phyloP scores from a whole-genome alignment of 2,329 filamentous ascomycete genomes.

The Cladophialophora psammophila region DNA sequence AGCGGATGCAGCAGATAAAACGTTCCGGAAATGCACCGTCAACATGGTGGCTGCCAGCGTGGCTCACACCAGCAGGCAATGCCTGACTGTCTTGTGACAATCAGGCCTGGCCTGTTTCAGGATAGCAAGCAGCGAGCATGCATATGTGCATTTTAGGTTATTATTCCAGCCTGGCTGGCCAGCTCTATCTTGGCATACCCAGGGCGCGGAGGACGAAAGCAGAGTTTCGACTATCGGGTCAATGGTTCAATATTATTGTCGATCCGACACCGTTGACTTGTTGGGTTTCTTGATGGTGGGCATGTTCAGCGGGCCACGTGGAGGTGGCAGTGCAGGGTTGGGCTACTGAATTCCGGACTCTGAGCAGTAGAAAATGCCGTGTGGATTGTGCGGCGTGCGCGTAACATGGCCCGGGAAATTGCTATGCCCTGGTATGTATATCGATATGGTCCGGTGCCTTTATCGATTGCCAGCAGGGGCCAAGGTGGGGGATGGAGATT shows the following conservation, averaged over 20 bases:
- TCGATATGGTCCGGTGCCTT: not conserved
- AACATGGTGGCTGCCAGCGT: slow-evolving; percentile 12
- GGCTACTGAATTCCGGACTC: not conserved
- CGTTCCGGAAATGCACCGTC: slow-evolving; percentile 12
- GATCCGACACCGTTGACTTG: slow-evolving; percentile 10
- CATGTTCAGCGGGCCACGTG: not conserved
- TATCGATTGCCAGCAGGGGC: slow-evolving; percentile 1
- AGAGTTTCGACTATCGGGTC: not conserved
- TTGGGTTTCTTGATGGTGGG: not conserved
- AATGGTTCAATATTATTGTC: slow-evolving; percentile 9
- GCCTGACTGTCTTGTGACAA: slow-evolving; percentile 14
- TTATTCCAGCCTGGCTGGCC: not conserved
- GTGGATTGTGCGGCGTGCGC: slow-evolving; percentile 1
- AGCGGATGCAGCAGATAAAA: slow-evolving; percentile 17
- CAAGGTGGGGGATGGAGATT: slow-evolving; percentile 5
- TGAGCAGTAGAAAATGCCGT: slow-evolving; percentile 3
- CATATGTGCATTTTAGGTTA: not conserved
- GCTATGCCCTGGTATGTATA: not conserved
- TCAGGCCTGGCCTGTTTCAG: slow-evolving; percentile 16
- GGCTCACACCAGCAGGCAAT: not conserved
- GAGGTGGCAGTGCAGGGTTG: slow-evolving; percentile 5
- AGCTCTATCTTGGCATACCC: slow-evolving; percentile 4
- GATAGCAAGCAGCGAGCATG: slow-evolving; percentile 8
- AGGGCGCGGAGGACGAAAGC: not conserved
- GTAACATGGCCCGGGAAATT: not conserved